Percentiles rank a stretch among this genome's conserved stretches.
Conservation (phyloP, 169 alveolate species). For the Plasmodium falciparum region DNA sequence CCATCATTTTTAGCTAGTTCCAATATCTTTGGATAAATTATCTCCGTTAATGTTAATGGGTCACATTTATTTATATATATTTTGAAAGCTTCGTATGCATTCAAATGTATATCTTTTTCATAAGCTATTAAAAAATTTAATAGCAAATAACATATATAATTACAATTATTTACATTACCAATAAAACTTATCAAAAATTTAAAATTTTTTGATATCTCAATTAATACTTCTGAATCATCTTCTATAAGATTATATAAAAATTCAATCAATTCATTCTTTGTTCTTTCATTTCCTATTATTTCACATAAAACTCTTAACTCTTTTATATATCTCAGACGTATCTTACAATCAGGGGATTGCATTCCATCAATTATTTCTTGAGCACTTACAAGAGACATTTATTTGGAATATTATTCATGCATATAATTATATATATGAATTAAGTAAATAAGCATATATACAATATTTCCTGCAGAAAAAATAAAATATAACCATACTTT, state of each 20-base stretch:
- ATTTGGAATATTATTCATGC: background rate
- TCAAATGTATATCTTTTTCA: slow-evolving; percentile 61
- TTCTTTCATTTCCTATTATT: slow-evolving; percentile 57
- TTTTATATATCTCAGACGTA: slow-evolving; percentile 38
- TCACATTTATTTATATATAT: slow-evolving; percentile 54
- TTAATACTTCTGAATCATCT: slow-evolving; percentile 68
- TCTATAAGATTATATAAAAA: slow-evolving; percentile 68
- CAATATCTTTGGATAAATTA: slow-evolving; percentile 48
- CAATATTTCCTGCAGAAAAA: too few species aligned
- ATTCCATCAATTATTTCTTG: slow-evolving; percentile 72
- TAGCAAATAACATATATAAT: slow-evolving; percentile 46
- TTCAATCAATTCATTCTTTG: slow-evolving; percentile 56
- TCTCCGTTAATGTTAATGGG: slow-evolving; percentile 17
- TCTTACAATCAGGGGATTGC: slow-evolving; percentile 54
- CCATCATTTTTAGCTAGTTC: slow-evolving; percentile 51
- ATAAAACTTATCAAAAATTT: slow-evolving; percentile 40
- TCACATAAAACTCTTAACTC: slow-evolving; percentile 58
- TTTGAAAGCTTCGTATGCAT: slow-evolving; percentile 69
- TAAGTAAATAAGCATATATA: background rate
- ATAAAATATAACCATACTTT: too few species aligned
- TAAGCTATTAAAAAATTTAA: slow-evolving; percentile 53
- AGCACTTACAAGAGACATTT: slow-evolving; percentile 27
- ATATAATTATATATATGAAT: background rate
- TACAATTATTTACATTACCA: slow-evolving; percentile 31
- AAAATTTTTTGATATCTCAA: slow-evolving; percentile 66